Percentiles rank a stretch among this genome's conserved stretches.
Conservation (phyloP, 495 filamentous ascomycete species). For the Evansstolkia leycettana region DNA sequence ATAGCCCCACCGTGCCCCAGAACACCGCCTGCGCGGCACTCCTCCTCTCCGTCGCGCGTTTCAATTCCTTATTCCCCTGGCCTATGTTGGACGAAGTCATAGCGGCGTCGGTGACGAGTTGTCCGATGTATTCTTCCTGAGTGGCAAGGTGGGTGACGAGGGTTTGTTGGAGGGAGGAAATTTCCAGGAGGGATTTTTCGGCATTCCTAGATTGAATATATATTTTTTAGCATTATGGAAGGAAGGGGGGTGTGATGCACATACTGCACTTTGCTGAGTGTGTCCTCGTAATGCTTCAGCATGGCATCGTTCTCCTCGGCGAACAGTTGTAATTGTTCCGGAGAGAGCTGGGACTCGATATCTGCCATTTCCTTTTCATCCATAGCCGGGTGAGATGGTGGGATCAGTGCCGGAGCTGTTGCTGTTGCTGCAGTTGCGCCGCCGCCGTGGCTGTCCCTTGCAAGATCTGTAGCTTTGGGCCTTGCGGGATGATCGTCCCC, state of each 20-base stretch:
- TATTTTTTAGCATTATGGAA: background rate
- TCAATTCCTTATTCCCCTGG: constrained; percentile 81
- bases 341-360: constrained; percentile 51
- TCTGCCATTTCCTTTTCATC: constrained; percentile 33
- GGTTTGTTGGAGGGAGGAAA: constrained; percentile 81
- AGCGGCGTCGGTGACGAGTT: constrained; percentile 74
- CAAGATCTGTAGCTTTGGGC: too few relatives aligned
- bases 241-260: constrained; percentile 14
- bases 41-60: constrained; percentile 63
- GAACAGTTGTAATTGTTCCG: constrained; percentile 84
- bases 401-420: constrained; percentile 9
- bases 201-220: constrained; percentile 48
- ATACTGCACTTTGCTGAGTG: constrained; percentile 83
- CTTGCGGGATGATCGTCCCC: too few relatives aligned
- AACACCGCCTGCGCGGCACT: constrained; percentile 86
- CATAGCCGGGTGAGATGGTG: constrained; percentile 13
- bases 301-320: constrained; percentile 87
- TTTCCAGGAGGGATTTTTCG: constrained; percentile 83
- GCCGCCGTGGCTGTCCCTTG: too few relatives aligned
- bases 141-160: constrained; percentile 72
- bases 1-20: constrained; percentile 72
- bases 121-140: constrained; percentile 77
- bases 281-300: constrained; percentile 84
- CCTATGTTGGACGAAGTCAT: constrained; percentile 75
- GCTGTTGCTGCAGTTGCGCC: too few relatives aligned